These are phyloP conservation scores for Collybia mongolica DNA, from an alignment of 768 basidiomycete genomes.

Conservation along the genomic window DNA sequence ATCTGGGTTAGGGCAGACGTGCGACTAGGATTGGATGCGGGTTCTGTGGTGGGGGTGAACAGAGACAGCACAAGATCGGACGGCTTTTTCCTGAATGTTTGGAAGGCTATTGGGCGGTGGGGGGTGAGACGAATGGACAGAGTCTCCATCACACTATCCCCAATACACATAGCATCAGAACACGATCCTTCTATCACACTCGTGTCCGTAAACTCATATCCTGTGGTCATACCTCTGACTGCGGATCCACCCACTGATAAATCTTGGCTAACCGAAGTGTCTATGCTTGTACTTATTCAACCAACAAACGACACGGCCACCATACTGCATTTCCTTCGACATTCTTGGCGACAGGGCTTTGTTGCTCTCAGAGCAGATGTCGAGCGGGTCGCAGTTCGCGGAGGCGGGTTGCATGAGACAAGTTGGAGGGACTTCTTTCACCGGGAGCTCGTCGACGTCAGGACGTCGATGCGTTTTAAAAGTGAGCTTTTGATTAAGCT, in stretches of 20 bases:
- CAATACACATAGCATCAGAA: conserved; percentile 47
- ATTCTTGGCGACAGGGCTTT: conserved; percentile 56
- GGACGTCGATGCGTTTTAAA: conserved; percentile 45
- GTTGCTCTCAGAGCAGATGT: conserved; percentile 44
- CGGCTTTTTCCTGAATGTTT: conserved; percentile 41
- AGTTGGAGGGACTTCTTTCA: conserved; percentile 49
- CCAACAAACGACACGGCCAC: conserved; percentile 52
- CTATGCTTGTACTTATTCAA: conserved; percentile 46
- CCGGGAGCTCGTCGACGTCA: conserved; percentile 42
- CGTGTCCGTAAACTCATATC: conserved; percentile 42
- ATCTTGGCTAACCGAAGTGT: conserved; percentile 59
- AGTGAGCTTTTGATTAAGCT: conserved; percentile 38
- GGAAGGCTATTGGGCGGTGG: conserved; percentile 71
- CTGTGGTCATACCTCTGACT: conserved; percentile 56
- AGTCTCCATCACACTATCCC: conserved; percentile 55
- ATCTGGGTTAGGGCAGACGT: conserved; percentile 60
- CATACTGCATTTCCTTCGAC: conserved; percentile 49
- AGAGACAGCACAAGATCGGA: conserved; percentile 36
- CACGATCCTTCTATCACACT: conserved; percentile 39
- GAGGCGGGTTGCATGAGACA: conserved; percentile 40
- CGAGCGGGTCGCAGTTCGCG: conserved; percentile 43
- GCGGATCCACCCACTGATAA: conserved; percentile 47
- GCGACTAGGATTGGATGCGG: conserved; percentile 67
- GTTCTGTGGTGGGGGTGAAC: conserved; percentile 55
- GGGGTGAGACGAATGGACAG: conserved; percentile 54